Evolutionary conservation across 352 stramenopile species (phyloP).

Genomic region (Thraustochytrium striatum): DNA sequence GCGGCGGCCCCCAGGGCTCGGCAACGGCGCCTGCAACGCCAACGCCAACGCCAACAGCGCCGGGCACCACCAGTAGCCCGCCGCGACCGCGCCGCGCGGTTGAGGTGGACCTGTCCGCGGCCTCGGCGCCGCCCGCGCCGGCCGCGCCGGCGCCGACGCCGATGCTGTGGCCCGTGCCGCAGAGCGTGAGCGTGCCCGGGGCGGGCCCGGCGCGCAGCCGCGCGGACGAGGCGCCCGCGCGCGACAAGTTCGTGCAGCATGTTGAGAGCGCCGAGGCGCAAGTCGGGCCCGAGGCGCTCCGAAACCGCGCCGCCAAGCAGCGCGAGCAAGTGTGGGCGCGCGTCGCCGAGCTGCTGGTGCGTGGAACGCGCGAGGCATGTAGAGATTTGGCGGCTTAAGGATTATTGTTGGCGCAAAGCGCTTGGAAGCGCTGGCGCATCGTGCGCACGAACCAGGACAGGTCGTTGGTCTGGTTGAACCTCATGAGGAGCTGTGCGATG

Average conservation of each 20-base stretch:
- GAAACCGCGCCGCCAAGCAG: neutral
- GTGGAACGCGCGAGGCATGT: neutral
- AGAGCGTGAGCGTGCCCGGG: too few species aligned
- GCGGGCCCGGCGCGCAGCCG: too few species aligned
- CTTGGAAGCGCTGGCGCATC: slow-evolving; percentile 12
- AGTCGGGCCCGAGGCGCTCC: neutral
- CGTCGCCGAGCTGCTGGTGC: neutral
- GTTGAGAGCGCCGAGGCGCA: slow-evolving; percentile 16
- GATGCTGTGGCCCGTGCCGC: too few species aligned
- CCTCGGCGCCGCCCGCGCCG: too few species aligned
- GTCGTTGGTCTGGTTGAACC: slow-evolving; percentile 48
- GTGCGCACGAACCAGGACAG: slow-evolving; percentile 48
- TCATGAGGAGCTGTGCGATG: slow-evolving; percentile 7
- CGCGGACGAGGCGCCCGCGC: too few species aligned
- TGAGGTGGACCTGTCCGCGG: too few species aligned
- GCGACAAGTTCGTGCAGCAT: too few species aligned
- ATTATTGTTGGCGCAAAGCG: neutral
- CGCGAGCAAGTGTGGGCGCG: slow-evolving; percentile 16
- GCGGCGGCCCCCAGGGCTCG: neutral
- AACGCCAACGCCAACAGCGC: too few species aligned
- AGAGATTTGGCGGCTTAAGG: too few species aligned
- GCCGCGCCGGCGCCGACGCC: too few species aligned
- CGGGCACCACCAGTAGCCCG: too few species aligned
- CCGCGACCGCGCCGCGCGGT: too few species aligned
- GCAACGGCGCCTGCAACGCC: neutral